Conservation (phyloP, 2,329 filamentous ascomycete genomes). For the Cryoendolithus antarcticus region DNA sequence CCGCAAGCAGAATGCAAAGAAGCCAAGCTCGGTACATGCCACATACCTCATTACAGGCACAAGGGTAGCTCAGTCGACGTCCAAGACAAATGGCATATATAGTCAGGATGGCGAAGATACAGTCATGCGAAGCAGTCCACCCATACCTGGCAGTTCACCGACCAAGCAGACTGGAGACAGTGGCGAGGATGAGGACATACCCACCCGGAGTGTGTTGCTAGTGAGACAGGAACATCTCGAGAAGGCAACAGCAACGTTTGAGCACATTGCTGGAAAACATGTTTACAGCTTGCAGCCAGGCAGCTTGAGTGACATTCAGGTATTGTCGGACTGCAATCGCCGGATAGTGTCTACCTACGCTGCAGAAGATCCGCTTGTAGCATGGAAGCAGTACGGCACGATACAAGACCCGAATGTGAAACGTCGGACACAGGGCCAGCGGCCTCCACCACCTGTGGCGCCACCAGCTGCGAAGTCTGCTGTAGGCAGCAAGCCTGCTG, state of each 20-base stretch:
- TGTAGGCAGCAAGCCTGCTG: slow-evolving; percentile 11
- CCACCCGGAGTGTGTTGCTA: slow-evolving; percentile 26
- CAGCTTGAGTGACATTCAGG: slow-evolving; percentile 52
- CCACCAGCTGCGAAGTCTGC: slow-evolving; percentile 20
- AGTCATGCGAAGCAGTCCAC: slow-evolving; percentile 52
- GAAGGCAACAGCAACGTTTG: slow-evolving; percentile 51
- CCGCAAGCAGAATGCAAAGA: slow-evolving; percentile 61
- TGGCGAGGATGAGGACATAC: slow-evolving; percentile 36
- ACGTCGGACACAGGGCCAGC: slow-evolving; percentile 34
- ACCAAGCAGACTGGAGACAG: slow-evolving; percentile 40
- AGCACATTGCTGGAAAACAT: slow-evolving; percentile 66
- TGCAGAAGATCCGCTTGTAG: slow-evolving; percentile 47
- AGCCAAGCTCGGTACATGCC: slow-evolving; percentile 64
- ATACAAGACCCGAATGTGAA: slow-evolving; percentile 62
- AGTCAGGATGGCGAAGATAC: slow-evolving; percentile 51
- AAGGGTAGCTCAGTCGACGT: slow-evolving; percentile 32
- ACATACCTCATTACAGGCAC: slow-evolving; percentile 80
- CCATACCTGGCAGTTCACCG: slow-evolving; percentile 53
- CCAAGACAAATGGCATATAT: slow-evolving; percentile 26
- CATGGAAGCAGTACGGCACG: slow-evolving; percentile 54
- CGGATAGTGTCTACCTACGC: slow-evolving; percentile 46
- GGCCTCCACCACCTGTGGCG: slow-evolving; percentile 25
- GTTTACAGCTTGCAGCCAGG: slow-evolving; percentile 73
- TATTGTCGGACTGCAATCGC: slow-evolving; percentile 57
- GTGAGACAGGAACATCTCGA: slow-evolving; percentile 21